Percentiles rank a stretch among this genome's conserved stretches.
Evolutionary conservation across 495 filamentous ascomycete genomes (phyloP).

Genomic region (Penicillium ochrochloron): DNA sequence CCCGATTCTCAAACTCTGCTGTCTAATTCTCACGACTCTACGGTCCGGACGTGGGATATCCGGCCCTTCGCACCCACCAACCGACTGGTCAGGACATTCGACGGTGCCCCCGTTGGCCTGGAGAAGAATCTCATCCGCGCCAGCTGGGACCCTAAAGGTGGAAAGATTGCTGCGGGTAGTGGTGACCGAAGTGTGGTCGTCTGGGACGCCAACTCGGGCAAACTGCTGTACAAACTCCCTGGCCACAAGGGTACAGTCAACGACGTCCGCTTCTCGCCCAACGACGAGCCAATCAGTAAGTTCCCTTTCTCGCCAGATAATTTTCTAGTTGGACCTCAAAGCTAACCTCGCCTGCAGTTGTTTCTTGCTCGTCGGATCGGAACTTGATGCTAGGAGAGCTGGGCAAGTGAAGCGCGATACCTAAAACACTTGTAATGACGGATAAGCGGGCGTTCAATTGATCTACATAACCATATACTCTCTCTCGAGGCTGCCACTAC

Average conservation of each 20-base stretch:
- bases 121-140: conserved; percentile 93
- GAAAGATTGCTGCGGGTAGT: conserved; percentile 85
- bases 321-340: background rate
- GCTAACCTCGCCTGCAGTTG: conserved; percentile 58
- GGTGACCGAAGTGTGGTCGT: conserved; percentile 90
- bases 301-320: conserved; percentile 25
- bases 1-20: conserved; percentile 89
- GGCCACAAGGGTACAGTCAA: conserved; percentile 97
- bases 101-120: conserved; percentile 82
- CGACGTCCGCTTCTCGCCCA: conserved; percentile 86
- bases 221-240: conserved; percentile 90
- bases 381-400: conserved; percentile 80
- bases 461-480: conserved; percentile 22
- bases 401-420: conserved; percentile 50
- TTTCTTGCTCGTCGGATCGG: conserved; percentile 84
- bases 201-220: conserved; percentile 82
- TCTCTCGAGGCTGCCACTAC: background rate
- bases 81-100: conserved; percentile 80
- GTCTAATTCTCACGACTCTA: conserved; percentile 92
- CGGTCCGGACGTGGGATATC: conserved; percentile 95
- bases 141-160: conserved; percentile 87
- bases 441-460: conserved; percentile 34
- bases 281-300: conserved; percentile 87
- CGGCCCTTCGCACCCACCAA: conserved; percentile 90
- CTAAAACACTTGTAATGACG: conserved; percentile 22